phyloP scores from a whole-genome alignment of 2,329 filamentous ascomycete genomes.

The Raffaelea deltoideospora region DNA sequence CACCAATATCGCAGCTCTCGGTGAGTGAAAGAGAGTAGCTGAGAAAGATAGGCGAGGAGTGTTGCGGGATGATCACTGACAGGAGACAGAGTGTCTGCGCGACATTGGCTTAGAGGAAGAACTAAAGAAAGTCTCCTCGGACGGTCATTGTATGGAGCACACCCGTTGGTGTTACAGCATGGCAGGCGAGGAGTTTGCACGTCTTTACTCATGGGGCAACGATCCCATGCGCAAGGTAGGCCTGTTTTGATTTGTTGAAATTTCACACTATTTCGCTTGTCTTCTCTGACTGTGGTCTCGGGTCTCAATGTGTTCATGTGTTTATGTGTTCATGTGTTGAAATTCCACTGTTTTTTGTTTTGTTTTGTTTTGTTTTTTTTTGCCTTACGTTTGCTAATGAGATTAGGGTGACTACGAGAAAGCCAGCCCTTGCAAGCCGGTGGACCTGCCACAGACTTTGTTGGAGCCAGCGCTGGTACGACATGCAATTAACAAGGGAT shows the following conservation, averaged over 20 bases:
- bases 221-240: constrained; percentile 22
- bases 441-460: constrained; percentile 31
- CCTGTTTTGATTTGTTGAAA: constrained; percentile 13
- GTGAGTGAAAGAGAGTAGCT: constrained; percentile 12
- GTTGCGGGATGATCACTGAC: no score
- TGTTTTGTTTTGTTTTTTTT: no score
- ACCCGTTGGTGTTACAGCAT: constrained; percentile 36
- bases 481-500: constrained; percentile 23
- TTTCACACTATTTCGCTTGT: constrained; percentile 9
- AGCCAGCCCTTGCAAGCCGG: constrained; percentile 26
- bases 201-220: constrained; percentile 35
- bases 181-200: constrained; percentile 34
- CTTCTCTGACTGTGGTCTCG: no score
- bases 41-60: not conserved
- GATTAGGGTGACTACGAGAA: constrained; percentile 26
- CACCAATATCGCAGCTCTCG: constrained; percentile 40
- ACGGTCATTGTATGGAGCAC: constrained; percentile 28
- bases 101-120: constrained; percentile 33
- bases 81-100: constrained; percentile 36
- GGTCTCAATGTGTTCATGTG: no score
- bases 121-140: constrained; percentile 19
- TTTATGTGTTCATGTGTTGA: no score
- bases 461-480: constrained; percentile 30
- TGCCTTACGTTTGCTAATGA: not conserved
- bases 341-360: no score